phyloP scores from a whole-genome alignment of 2,329 filamentous ascomycete species.

The Pseudopithomyces chartarum region DNA sequence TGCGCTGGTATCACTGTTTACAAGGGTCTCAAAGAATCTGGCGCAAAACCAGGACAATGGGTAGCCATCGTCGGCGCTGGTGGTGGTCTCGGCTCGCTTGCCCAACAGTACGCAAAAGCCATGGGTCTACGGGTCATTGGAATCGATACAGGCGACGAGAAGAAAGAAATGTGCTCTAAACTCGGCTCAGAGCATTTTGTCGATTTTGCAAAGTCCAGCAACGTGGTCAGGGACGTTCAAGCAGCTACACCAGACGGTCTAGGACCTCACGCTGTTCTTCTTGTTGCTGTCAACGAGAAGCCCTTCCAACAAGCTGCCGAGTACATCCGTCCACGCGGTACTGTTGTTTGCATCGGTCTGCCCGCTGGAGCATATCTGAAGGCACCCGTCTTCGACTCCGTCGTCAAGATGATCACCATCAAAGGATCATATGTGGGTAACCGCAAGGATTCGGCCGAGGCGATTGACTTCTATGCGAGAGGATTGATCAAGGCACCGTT shows the following conservation, averaged over 20 bases:
- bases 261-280: constrained; percentile 84
- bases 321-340: constrained; percentile 83
- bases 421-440: constrained; percentile 94
- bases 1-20: constrained; percentile 89
- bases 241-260: constrained; percentile 77
- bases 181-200: constrained; percentile 76
- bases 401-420: constrained; percentile 89
- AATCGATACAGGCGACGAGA: constrained; percentile 84
- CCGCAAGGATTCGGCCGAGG: constrained; percentile 83
- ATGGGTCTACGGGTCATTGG: constrained; percentile 84
- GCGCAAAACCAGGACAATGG: constrained; percentile 72
- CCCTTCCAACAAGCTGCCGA: constrained; percentile 93
- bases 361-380: constrained; percentile 76
- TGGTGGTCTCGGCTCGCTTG: constrained; percentile 79
- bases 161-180: constrained; percentile 69
- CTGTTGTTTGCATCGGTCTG: constrained; percentile 86
- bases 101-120: constrained; percentile 85
- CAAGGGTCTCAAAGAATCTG: constrained; percentile 88
- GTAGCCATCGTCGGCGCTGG: constrained; percentile 87
- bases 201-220: constrained; percentile 77
- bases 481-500: constrained; percentile 86
- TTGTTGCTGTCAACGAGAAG: constrained; percentile 85
- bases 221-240: constrained; percentile 85
- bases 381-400: constrained; percentile 87
- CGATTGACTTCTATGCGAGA: constrained; percentile 83